phyloP scores from a whole-genome alignment of 768 basidiomycete genomes.

The Leccinum broughii region DNA sequence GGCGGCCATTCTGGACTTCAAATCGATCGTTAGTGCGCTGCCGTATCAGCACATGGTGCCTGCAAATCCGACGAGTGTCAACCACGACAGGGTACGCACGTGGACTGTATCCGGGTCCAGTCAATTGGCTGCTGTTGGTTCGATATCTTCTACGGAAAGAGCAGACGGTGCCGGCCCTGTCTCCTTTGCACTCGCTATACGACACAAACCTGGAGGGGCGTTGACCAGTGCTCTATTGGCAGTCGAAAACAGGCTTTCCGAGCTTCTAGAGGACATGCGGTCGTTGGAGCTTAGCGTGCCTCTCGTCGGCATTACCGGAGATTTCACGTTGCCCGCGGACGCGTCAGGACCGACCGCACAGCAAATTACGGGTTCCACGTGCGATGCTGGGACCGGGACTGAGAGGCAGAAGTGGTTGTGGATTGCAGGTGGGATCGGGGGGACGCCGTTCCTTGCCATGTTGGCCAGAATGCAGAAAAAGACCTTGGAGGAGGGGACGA shows the following conservation, averaged over 20 bases:
- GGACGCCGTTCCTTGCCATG: slow-evolving; percentile 68
- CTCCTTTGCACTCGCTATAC: slow-evolving; percentile 52
- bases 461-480: slow-evolving; percentile 27
- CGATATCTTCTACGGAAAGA: neutral
- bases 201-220: slow-evolving; percentile 52
- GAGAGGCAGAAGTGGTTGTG: slow-evolving; percentile 42
- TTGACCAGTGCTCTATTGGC: slow-evolving; percentile 56
- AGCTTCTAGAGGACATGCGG: slow-evolving; percentile 41
- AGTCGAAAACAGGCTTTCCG: slow-evolving; percentile 43
- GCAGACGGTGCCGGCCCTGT: neutral
- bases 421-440: slow-evolving; percentile 64
- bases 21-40: slow-evolving; percentile 46
- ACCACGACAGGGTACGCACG: slow-evolving; percentile 65
- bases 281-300: slow-evolving; percentile 41
- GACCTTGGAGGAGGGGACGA: neutral
- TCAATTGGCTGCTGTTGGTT: slow-evolving; percentile 11
- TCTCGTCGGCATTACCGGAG: slow-evolving; percentile 54
- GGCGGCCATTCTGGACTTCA: slow-evolving; percentile 55
- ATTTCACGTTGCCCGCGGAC: slow-evolving; percentile 41
- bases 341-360: neutral
- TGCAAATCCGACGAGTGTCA: slow-evolving; percentile 47
- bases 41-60: slow-evolving; percentile 58
- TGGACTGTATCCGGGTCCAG: slow-evolving; percentile 55
- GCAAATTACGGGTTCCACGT: neutral
- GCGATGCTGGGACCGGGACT: neutral